Evolutionary conservation across 2,329 filamentous ascomycete genomes (phyloP).

Genomic region (Bimuria novae-zelandiae): DNA sequence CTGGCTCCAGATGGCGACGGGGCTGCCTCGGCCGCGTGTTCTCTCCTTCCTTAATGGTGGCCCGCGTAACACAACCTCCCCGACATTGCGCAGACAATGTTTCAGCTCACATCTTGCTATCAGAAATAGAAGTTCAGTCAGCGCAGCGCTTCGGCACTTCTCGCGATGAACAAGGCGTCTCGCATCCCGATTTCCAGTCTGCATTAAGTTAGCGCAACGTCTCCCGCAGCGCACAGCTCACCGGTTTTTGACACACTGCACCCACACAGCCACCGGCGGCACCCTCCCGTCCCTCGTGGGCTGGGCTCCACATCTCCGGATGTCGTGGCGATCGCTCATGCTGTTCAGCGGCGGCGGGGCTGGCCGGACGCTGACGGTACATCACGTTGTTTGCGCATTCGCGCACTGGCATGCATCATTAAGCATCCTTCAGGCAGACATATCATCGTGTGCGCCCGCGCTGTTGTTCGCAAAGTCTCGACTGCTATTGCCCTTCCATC

Average conservation of each 20-base stretch:
- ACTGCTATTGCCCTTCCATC: not conserved
- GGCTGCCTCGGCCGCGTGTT: not conserved
- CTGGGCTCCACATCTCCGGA: conserved; percentile 8
- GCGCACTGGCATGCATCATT: conserved; percentile 11
- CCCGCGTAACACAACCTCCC: not conserved
- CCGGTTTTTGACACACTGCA: conserved; percentile 1
- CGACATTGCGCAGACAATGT: not conserved
- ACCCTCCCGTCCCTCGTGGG: conserved; percentile 10
- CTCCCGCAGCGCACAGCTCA: conserved; percentile 6
- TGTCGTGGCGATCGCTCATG: conserved; percentile 10
- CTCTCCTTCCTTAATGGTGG: not conserved
- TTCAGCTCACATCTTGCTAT: not conserved
- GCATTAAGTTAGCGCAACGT: conserved; percentile 1
- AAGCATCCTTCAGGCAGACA: conserved; percentile 11
- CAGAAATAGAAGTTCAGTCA: not conserved
- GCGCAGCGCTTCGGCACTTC: not conserved
- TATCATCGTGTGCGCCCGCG: conserved; percentile 2
- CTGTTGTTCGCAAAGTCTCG: not conserved
- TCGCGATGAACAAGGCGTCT: not conserved
- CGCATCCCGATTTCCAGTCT: not conserved
- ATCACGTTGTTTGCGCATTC: conserved; percentile 10
- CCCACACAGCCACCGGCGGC: conserved; percentile 6
- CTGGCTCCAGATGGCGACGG: no score
- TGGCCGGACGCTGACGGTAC: conserved; percentile 8
- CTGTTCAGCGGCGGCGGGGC: not conserved